Evolutionary conservation across 495 filamentous ascomycete genomes (phyloP), one percentile per base, ranked within the genome.

Genomic region (Cladorrhinum samala): DNA sequence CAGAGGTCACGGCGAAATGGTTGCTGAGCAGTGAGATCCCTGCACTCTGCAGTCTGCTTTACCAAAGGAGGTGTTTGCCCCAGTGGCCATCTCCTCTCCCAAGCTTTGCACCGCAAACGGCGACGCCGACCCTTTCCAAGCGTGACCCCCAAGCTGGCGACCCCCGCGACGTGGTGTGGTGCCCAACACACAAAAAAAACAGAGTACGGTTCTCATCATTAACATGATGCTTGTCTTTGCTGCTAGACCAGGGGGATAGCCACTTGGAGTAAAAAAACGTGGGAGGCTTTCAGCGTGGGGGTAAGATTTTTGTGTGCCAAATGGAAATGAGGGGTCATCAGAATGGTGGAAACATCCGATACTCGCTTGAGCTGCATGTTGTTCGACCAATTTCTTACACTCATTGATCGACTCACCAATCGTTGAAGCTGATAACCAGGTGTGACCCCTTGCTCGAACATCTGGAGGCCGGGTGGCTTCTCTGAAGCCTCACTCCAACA

Each of bases 321-420:
- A 47, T 47, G 9, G 24, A 25, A 17, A 47, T 27, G 45, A 47
- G 45, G 45, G 45, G 45, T 47, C 45, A 47, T n/a, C 16, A 23
- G 30, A 25, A 47, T 27, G 14, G 16, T 17, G 21, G 24, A 25
- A 16, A 11, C 27, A 6, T 23, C 45, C 24, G 45, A 47, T 47
- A 33, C 45, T 47, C 45, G 45, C 45, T 47, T 47, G 45, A 47
- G 45, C 45, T 47, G 45, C 45, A 47, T 20, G 23, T n/a, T n/a
- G 21, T 11, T 47, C 24, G 23, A 47, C 24, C 45, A 47, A 30
- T 47, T 25, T 33, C 24, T 47, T 47, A 27, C 23, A 19, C 24
- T 27, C 45, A 47, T 13, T 16, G 45, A 47, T 25, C 25, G 14
- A 33, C 45, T 25, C 24, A 47, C 45, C 45, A 47, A 47, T 33